Evolutionary conservation across 495 filamentous ascomycete genomes (phyloP), one percentile per base, ranked within the genome.

Genomic region (Penicillium fimorum): DNA sequence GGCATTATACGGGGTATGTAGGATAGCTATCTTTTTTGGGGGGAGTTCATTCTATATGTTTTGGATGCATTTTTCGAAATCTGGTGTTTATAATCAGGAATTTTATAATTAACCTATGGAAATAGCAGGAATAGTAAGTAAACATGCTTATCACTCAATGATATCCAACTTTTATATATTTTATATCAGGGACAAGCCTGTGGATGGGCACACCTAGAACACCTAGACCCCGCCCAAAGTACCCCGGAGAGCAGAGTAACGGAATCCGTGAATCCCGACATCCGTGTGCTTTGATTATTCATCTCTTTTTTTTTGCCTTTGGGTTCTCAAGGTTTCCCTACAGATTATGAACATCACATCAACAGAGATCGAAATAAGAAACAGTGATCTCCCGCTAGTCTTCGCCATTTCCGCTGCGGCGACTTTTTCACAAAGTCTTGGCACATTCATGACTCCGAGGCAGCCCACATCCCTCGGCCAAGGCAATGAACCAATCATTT

Each of bases 361-460:
- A 20, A 33, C 13, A 5, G 32, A 40, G 37, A 42, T 42, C 25
- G 12, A 38, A 20, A 17, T 29, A 52, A 42, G 37, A 42, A 52
- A 43, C 22, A 43, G 15, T 17, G 50, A 52, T 42, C 25, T 32
- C 27, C 37, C 25, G 25, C 25, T 22, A 18, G 45, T 30, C 8
- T 8, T 38, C 22, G 48, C 50, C 24, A 43, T 22, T 22, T 32
- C 35, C 50, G 50, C 35, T 29, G 33, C 20, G 49, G 27, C 25
- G 37, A 52, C 17, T 52, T 52, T 43, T 52, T 24, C 44, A 7
- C 15, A 38, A 47, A 38, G 52, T 45, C 52, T 55, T 55, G 52
- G 52, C 52, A 32, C 29, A 17, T 22, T 29, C 17, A 51, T 52
- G 38, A 52, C 24, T 22, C 30, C 33, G 15, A 46, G 51, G 51